A percentile compares a stretch with the other conserved stretches of the same genome.
These are phyloP conservation scores for Incumbomyces delicatus DNA, from an alignment of 2,329 filamentous ascomycete species.

Conservation along the genomic window DNA sequence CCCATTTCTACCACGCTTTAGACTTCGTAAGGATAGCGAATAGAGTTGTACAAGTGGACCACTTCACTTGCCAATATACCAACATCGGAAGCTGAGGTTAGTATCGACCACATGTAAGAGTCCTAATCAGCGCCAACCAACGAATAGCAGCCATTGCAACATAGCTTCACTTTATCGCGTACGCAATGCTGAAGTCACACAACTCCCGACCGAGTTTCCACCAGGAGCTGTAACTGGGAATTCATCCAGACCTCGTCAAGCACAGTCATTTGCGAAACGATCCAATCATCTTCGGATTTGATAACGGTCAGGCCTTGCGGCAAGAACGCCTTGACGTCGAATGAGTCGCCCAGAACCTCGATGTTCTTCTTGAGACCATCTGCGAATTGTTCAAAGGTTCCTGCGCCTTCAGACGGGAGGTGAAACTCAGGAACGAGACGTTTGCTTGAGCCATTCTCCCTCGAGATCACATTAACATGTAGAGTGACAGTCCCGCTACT, in stretches of 20 bases:
- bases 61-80: too few relatives aligned
- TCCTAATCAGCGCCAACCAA: too few relatives aligned
- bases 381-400: slow-evolving; percentile 13
- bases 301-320: slow-evolving; percentile 32
- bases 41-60: too few relatives aligned
- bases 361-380: slow-evolving; percentile 14
- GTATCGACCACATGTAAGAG: too few relatives aligned
- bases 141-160: too few relatives aligned
- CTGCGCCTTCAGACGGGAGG: slow-evolving; percentile 13
- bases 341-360: slow-evolving; percentile 4
- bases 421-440: slow-evolving; percentile 17
- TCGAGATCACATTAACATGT: slow-evolving; percentile 19
- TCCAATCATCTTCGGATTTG: slow-evolving; percentile 34
- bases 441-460: slow-evolving; percentile 13
- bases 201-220: slow-evolving; percentile 23
- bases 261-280: slow-evolving; percentile 33
- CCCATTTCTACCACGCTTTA: too few relatives aligned
- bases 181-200: too few relatives aligned
- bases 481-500: slow-evolving; percentile 10
- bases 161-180: too few relatives aligned
- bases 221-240: slow-evolving; percentile 32
- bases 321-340: slow-evolving; percentile 30
- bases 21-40: too few relatives aligned
- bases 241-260: slow-evolving; percentile 40
- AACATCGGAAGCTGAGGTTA: too few relatives aligned